Evolutionary conservation across 176 grass and related monocot species (phyloP), one percentile per base, ranked within the genome.

Genomic region (Miscanthus lutarioriparius): DNA sequence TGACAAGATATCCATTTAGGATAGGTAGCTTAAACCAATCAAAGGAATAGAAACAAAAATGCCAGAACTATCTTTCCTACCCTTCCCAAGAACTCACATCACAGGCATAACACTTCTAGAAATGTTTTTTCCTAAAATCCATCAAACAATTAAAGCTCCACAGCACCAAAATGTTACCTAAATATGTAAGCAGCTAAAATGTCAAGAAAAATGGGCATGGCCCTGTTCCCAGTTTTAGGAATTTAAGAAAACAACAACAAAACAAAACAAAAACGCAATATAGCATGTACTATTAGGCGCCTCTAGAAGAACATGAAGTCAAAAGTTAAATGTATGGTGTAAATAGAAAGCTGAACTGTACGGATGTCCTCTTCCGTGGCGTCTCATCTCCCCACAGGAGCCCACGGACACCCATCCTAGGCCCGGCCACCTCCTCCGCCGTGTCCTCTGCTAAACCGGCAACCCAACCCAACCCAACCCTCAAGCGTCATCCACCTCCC

Each of bases 1-100:
- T 67, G 7, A 49, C 4, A 84, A 8, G 65, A 44, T 17, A 77
- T 67, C 67, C 62, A 25, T 76, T 87, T 33, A 83, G 80, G 67
- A 54, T 40, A 69, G 48, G 12, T 23, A 85, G 28, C 51, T 75
- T n/a, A 39, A 70, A 71, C 26, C 4, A 8, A 30, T 22, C 17
- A 53, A 79, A 90, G 47, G 32, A 22, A 70, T 10, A 75, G 10
- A 45, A 77, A 40, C 41, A n/a, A 12, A 64, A 64, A 70, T 37
- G 58, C 35, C 33, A 76, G 26, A 54, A 62, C 67, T 19, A 85
- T 28, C 2, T 13, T 75, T 61, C 40, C 44, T 58, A 80, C 40
- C 37, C 11, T 48, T 82, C n/a, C 64, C 33, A 72, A 67, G 7
- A 83, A 73, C 48, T 7, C 37, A 62, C 17, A 59, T 7, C 27